These are phyloP conservation scores for Talaromyces sp. DNA, from an alignment of 2,329 filamentous ascomycete species.

Conservation along the genomic window DNA sequence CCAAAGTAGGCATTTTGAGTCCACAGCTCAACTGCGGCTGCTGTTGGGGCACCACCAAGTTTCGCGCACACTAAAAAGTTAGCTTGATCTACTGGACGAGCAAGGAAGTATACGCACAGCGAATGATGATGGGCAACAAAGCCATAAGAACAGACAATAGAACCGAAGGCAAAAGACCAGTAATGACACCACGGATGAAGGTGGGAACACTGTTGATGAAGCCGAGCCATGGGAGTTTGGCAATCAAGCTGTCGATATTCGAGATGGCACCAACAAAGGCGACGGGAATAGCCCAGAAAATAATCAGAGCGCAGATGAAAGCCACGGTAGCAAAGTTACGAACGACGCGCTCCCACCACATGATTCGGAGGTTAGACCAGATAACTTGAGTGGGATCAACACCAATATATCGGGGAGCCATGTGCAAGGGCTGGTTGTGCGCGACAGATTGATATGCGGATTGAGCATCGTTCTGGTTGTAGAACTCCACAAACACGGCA, in stretches of 20 bases:
- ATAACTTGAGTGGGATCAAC: constrained; percentile 77
- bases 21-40: constrained; percentile 77
- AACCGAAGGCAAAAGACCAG: constrained; percentile 77
- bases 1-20: constrained; percentile 86
- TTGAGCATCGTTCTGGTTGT: constrained; percentile 77
- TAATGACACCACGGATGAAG: constrained; percentile 74
- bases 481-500: constrained; percentile 89
- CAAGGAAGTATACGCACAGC: constrained; percentile 51
- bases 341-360: constrained; percentile 80
- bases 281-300: constrained; percentile 81
- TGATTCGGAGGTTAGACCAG: constrained; percentile 79
- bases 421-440: constrained; percentile 81
- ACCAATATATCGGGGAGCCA: constrained; percentile 81
- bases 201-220: constrained; percentile 72
- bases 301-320: constrained; percentile 73
- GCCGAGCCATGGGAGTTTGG: constrained; percentile 62
- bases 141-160: constrained; percentile 81
- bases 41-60: constrained; percentile 73
- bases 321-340: constrained; percentile 65
- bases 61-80: constrained; percentile 65
- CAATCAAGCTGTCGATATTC: constrained; percentile 69
- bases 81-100: not conserved
- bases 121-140: constrained; percentile 76
- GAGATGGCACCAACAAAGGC: constrained; percentile 81
- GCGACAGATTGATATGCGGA: constrained; percentile 80